Base-by-base conservation (phyloP, 2,329 filamentous ascomycete species). In the Diplodia mutila region DNA sequence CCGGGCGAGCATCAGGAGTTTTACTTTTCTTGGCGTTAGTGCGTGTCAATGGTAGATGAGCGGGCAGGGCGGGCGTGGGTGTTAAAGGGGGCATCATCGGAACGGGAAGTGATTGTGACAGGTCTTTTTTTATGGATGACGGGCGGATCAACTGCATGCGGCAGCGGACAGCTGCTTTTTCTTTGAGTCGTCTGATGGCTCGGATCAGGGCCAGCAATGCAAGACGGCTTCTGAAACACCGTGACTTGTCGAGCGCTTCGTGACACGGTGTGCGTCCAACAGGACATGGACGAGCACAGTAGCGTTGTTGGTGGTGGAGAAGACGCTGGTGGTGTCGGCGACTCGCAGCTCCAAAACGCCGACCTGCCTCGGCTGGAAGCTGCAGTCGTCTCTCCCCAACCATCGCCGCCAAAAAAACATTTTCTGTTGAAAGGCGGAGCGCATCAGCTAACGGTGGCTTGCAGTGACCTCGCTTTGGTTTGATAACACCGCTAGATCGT, bases 291-390 rank as follows among this genome's bases (percentile, higher is more conserved):
- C 42, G 42, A 46, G 7, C n/a, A 46, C n/a, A 42, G n/a, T 21
- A 46, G 42, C 42, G n/a, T 46, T 21, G 42, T 46, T 8, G 42
- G 42, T 21, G 39, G 39, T 42, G 39, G 16, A 42, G 39, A 18
- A 7, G 39, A 42, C 16, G 48, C 23, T 23, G 48, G n/a, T 51
- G 49, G 25, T 52, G 49, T 52, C 25, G 21, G 49, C 23, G 49
- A 52, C 49, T 52, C 25, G 49, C 12, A 25, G 27, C 25, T n/a
- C 52, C 42, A 16, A n/a, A 57, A 57, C 25, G 55, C 55, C 55
- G 55, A 59, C 37, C 34, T 59, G 55, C 55, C 55, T 42, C 55
- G 55, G 55, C 11, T 59, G 55, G 54, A 46, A 46, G 25, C 55
- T 46, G 11, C 37, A 12, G 18, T 42, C 39, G 16, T 21, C 42